These are phyloP conservation scores for Citrus glauca DNA, from an alignment of 345 rosid species.

Conservation along the genomic window DNA sequence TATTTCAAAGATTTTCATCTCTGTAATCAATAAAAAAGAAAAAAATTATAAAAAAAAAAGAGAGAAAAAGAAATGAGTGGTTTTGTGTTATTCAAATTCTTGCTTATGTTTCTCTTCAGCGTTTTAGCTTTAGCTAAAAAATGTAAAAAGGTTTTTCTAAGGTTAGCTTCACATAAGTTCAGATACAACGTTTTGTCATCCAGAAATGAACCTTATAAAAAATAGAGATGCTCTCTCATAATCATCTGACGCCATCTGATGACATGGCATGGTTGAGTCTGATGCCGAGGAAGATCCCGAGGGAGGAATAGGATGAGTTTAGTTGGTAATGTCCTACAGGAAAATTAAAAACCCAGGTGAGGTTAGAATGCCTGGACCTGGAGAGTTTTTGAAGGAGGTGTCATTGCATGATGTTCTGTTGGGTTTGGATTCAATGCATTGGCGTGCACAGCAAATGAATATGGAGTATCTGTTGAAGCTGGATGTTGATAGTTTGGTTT, in stretches of 20 bases:
- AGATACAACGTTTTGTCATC: slow-evolving; percentile 32
- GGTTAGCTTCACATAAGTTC: slow-evolving; percentile 37
- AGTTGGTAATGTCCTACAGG: slow-evolving; percentile 20
- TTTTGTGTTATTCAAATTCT: slow-evolving; percentile 4
- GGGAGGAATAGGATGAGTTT: slow-evolving; percentile 32
- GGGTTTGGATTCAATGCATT: slow-evolving; percentile 35
- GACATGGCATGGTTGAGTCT: slow-evolving; percentile 38
- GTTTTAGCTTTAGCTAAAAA: slow-evolving; percentile 30
- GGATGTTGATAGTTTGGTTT: slow-evolving; percentile 43
- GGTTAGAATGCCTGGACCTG: not conserved
- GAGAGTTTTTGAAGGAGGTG: slow-evolving; percentile 38
- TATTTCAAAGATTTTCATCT: no score
- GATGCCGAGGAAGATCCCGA: slow-evolving; percentile 42
- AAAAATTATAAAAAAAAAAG: no score
- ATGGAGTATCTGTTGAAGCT: slow-evolving; percentile 45
- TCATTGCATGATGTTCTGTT: slow-evolving; percentile 41
- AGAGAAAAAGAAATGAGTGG: slow-evolving; percentile 10
- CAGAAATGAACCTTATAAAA: slow-evolving; percentile 32
- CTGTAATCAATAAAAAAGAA: no score
- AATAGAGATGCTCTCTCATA: slow-evolving; percentile 33
- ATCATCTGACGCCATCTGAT: slow-evolving; percentile 44
- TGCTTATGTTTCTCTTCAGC: slow-evolving; percentile 7
- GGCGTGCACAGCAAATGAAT: slow-evolving; percentile 50
- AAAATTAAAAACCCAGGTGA: not conserved
- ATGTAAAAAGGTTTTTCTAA: slow-evolving; percentile 42